Base-by-base conservation (phyloP, 2,329 filamentous ascomycete species). In the Colletotrichum limetticola region DNA sequence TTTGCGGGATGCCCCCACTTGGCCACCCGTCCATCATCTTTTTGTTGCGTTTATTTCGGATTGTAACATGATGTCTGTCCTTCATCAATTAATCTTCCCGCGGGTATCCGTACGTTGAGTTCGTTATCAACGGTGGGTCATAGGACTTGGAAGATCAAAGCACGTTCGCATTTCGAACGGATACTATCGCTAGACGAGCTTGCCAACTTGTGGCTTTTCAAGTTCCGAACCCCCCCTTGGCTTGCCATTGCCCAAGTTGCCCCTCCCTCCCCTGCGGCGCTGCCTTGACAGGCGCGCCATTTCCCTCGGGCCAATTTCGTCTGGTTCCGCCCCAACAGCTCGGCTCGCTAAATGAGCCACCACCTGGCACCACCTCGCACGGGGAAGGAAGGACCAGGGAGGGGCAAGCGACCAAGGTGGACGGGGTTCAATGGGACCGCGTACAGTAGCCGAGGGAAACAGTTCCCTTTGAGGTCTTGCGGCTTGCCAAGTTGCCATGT, bases 301-400 rank as follows among this genome's bases (percentile, higher is more conserved):
- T 68, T 71, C 52, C 59, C 53, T 58, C 58, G 59, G 52, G 53
- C 42, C 59, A 72, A 72, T 69, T 69, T 59, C 30, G 58, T 26
- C 37, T 60, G 30, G 24, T 56, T 56, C 42, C 42, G 49, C 62
- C 24, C 62, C 62, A 56, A 37, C 53, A 69, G 59, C 69, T 53
- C 69, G 66, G 65, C 59, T 72, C 65, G 69, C 26, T 35, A 64
- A 64, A 68, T 62, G 64, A 68, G 35, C 35, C 42, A 28, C n/a
- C 37, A 42, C 59, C 14, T 24, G 24, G 24, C 14, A 37, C 8
- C 37, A 28, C 59, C 59, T 28, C n/a, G 37, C 16, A 61, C 7
- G 22, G 32, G 35, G 35, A 14, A 32, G 26, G 53, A 28, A 28
- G 22, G 22, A 28, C 37, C 14, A 42, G 37, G 37, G 37, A 19